phyloP scores from a whole-genome alignment of 169 alveolate genomes.

The Blepharisma undulans region DNA sequence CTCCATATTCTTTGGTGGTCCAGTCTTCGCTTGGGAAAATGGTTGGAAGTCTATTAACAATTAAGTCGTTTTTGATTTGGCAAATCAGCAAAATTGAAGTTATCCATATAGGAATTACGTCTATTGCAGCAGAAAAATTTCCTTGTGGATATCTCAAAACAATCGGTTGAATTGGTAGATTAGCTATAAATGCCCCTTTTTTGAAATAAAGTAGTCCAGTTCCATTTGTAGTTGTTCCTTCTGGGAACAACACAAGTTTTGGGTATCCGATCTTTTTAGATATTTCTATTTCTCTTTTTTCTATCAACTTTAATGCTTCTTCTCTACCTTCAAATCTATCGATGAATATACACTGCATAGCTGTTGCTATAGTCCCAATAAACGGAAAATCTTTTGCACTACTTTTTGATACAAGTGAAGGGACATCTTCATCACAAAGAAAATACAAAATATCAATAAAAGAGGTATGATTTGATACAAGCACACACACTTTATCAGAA shows the following conservation, averaged over 20 bases:
- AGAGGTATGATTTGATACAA: constrained; percentile 24
- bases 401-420: constrained; percentile 51
- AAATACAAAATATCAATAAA: constrained; percentile 31
- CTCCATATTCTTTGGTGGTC: constrained; percentile 14
- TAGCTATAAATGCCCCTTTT: constrained; percentile 80
- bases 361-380: constrained; percentile 50
- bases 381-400: constrained; percentile 43
- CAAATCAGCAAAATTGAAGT: constrained; percentile 34
- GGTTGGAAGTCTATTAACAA: constrained; percentile 39
- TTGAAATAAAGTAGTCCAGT: constrained; percentile 66
- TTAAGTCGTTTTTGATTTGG: constrained; percentile 39
- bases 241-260: constrained; percentile 75
- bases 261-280: constrained; percentile 44
- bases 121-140: constrained; percentile 45
- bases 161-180: constrained; percentile 69
- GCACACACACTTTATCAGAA: background rate
- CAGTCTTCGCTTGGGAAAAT: background rate
- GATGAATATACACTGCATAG: constrained; percentile 52
- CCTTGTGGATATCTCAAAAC: constrained; percentile 43
- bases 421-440: background rate
- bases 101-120: constrained; percentile 40
- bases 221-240: constrained; percentile 86
- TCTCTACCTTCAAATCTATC: constrained; percentile 46
- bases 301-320: constrained; percentile 42
- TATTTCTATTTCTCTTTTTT: constrained; percentile 52